These are phyloP conservation scores for Limonium bicolor DNA, from an alignment of 148 eudicot species.

Conservation along the genomic window DNA sequence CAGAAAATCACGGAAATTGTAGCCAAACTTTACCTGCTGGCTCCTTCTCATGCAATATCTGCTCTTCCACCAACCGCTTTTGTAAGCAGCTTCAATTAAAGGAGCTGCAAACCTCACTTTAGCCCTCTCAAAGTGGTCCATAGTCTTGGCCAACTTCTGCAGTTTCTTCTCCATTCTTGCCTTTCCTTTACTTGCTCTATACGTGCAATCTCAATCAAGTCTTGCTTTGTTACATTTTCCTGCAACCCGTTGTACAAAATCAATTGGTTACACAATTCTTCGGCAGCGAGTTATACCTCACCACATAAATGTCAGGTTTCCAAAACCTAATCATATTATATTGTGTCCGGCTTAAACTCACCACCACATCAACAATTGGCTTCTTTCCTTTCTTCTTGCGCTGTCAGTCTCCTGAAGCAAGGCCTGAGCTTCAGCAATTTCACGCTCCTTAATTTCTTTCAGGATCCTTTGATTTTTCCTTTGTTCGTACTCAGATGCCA, in stretches of 20 bases:
- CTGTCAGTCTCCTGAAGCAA: conserved; percentile 51
- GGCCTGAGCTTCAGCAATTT: conserved; percentile 54
- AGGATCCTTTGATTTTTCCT: conserved; percentile 55
- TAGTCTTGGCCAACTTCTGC: conserved; percentile 59
- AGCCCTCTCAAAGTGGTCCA: conserved; percentile 88
- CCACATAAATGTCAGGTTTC: too few species aligned
- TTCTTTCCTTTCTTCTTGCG: conserved; percentile 60
- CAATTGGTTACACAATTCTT: too few species aligned
- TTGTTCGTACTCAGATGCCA: conserved; percentile 59
- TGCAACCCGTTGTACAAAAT: too few species aligned
- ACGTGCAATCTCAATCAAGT: conserved; percentile 53
- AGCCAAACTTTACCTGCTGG: too few species aligned
- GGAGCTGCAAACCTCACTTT: conserved; percentile 88
- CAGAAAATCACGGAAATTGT: too few species aligned
- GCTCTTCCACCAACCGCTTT: conserved; percentile 43
- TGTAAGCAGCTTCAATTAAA: conserved; percentile 70
- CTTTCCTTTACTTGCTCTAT: conserved; percentile 58
- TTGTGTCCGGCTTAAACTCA: conserved; percentile 5
- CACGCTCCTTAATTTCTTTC: conserved; percentile 74
- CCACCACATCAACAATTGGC: conserved; percentile 56
- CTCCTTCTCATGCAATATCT: background rate
- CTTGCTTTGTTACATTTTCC: conserved; percentile 63
- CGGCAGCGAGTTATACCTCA: too few species aligned
- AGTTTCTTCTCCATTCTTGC: conserved; percentile 83
- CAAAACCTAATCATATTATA: too few species aligned